Evolutionary conservation across 116 monocot genomes (phyloP).

Genomic region (Zostera marina): DNA sequence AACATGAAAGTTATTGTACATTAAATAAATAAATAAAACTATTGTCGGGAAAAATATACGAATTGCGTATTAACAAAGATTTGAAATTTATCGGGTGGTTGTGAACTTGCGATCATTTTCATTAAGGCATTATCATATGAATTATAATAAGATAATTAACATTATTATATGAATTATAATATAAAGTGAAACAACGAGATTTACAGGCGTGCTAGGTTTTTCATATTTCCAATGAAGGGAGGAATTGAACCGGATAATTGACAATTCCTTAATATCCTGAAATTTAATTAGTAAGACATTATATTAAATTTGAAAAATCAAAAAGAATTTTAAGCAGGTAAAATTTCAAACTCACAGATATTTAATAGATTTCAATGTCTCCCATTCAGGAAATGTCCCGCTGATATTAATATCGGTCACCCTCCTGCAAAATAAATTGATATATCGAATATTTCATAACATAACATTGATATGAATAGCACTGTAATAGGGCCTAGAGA

Average conservation of each 20-base stretch:
- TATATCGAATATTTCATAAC: background rate
- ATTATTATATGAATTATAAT: background rate
- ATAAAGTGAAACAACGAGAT: background rate
- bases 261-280: conserved; percentile 52
- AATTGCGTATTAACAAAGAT: no score
- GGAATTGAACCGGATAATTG: conserved; percentile 50
- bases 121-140: background rate
- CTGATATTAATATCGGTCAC: conserved; percentile 10
- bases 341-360: background rate
- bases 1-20: background rate
- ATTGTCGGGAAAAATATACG: no score
- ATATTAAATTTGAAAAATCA: no score
- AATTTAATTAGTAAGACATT: background rate
- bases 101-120: no score
- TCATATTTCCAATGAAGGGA: conserved; percentile 27
- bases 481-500: background rate
- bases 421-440: conserved; percentile 11
- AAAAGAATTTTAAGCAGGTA: background rate
- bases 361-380: background rate
- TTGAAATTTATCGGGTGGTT: no score
- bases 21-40: no score
- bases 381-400: conserved; percentile 13
- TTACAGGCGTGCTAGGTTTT: conserved; percentile 28
- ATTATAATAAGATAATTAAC: background rate
- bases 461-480: no score